Percentiles rank a stretch among this genome's conserved stretches.
Evolutionary conservation across 768 basidiomycete genomes (phyloP).

Genomic region (Rhodotorula taiwanensis): DNA sequence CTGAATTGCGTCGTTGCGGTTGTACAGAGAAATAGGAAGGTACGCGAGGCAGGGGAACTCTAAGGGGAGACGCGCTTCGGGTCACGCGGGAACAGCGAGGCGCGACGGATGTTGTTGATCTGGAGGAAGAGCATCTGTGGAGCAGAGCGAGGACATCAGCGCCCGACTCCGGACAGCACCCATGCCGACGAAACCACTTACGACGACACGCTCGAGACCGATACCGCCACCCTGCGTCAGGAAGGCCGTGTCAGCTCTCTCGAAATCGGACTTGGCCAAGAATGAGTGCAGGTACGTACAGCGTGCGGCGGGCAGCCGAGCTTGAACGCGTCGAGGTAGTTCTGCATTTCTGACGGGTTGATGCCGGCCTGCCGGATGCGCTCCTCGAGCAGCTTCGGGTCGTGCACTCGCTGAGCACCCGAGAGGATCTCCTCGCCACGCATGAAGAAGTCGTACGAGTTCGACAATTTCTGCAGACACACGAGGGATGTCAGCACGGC

Average conservation of each 20-base stretch:
- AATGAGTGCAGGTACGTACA: slow-evolving; percentile 45
- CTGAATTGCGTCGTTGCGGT: slow-evolving; percentile 30
- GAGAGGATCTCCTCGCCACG: slow-evolving; percentile 97
- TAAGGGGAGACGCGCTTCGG: slow-evolving; percentile 88
- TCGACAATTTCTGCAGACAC: slow-evolving; percentile 74
- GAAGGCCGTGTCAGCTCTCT: background rate
- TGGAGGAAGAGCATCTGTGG: slow-evolving; percentile 82
- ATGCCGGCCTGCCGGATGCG: slow-evolving; percentile 82
- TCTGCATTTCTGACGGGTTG: slow-evolving; percentile 78
- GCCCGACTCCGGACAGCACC: no score
- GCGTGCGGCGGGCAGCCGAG: slow-evolving; percentile 94
- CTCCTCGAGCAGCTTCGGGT: slow-evolving; percentile 68
- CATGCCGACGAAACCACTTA: no score
- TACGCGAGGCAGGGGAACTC: background rate
- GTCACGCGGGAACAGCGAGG: slow-evolving; percentile 91
- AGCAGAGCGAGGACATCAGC: no score
- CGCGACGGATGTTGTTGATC: slow-evolving; percentile 87
- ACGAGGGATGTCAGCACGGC: no score
- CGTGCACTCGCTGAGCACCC: slow-evolving; percentile 95
- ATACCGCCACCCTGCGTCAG: slow-evolving; percentile 26
- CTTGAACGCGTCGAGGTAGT: slow-evolving; percentile 88
- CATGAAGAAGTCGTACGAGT: slow-evolving; percentile 99
- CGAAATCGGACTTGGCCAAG: background rate
- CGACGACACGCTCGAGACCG: slow-evolving; percentile 53
- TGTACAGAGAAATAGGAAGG: background rate